Base-by-base conservation (phyloP, 106 monocot species). In the Dendrobium catenatum region DNA sequence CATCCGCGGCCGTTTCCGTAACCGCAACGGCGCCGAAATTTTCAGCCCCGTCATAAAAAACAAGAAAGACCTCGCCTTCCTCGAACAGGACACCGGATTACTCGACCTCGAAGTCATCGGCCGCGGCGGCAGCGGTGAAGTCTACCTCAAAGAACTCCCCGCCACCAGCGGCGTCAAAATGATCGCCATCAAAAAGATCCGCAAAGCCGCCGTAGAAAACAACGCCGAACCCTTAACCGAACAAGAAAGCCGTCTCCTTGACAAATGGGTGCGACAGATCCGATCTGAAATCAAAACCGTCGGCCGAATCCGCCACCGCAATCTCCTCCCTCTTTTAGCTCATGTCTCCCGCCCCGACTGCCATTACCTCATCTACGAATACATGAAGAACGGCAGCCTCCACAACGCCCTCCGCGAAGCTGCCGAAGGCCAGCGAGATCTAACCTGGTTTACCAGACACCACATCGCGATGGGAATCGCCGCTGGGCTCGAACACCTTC, bases 381-480 rank as follows among this genome's bases (percentile, higher is more conserved):
- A 49, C 90, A 94, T 94, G 94, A 88, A 89, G 81, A 94, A 91
- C 77, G 97, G 97, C 18, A 90, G 88, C 75, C 83, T 97, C 5
- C 87, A 86, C 24, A 86, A 93, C 44, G 84, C 79, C 4, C 72
- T 96, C 31, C 80, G 61, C 22, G 18, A 42, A 2, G 67, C 33
- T 0, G 58, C 55, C 2, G 73, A 79, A 7, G 84, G 80, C 42
- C 6, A 29, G 10, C 72, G 78, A 43, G 80, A 88, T 31, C 79
- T 90, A 1, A 85, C 77, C 77, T 95, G 95, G 95, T 42, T 54
- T 1, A 42, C 68, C 0, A 55, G 95, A 49, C 77, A 81, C 61
- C 48, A 61, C 2, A 85, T 93, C 42, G 90, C 87, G 6, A 4
- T 19, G 5, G 95, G 88, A 1, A 70, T 93, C 17, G 87, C 95